phyloP scores from a whole-genome alignment of 2,329 filamentous ascomycete species.

The Aureobasidium sp. region DNA sequence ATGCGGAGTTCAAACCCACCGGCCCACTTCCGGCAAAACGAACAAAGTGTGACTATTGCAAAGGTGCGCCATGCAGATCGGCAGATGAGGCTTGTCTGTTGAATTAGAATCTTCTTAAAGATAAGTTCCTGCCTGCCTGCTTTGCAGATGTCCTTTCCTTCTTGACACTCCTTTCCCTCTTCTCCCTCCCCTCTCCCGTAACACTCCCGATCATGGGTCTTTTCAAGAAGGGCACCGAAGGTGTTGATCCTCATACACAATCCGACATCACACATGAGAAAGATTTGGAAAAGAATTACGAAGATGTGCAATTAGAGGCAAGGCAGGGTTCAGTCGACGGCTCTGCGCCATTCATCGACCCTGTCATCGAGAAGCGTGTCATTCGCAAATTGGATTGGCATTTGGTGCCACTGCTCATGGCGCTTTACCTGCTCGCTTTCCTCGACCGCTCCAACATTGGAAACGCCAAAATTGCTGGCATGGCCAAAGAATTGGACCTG shows the following conservation, averaged over 20 bases:
- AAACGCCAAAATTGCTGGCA: slow-evolving; percentile 50
- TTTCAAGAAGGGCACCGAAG: slow-evolving; percentile 3
- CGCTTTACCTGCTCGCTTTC: slow-evolving; percentile 28
- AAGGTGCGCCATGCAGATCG: too few species aligned
- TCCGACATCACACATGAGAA: neutral
- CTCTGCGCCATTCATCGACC: slow-evolving; percentile 9
- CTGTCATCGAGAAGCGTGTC: slow-evolving; percentile 21
- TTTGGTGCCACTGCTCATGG: slow-evolving; percentile 28
- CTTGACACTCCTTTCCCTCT: neutral
- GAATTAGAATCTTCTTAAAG: too few species aligned
- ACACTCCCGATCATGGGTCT: neutral
- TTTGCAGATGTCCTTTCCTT: neutral
- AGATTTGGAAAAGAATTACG: slow-evolving; percentile 10
- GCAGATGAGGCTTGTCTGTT: too few species aligned
- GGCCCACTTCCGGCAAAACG: neutral
- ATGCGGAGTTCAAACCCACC: neutral
- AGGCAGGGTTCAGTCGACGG: slow-evolving; percentile 6
- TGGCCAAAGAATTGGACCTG: slow-evolving; percentile 44
- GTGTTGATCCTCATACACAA: neutral
- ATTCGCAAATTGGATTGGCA: slow-evolving; percentile 29
- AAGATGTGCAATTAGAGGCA: slow-evolving; percentile 1
- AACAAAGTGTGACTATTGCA: neutral
- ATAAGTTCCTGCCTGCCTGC: neutral
- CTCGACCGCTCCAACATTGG: slow-evolving; percentile 27
- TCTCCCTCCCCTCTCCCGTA: neutral